Base-by-base conservation (phyloP, 78 protist genomes). In the Dictyostelium firmibasis region DNA sequence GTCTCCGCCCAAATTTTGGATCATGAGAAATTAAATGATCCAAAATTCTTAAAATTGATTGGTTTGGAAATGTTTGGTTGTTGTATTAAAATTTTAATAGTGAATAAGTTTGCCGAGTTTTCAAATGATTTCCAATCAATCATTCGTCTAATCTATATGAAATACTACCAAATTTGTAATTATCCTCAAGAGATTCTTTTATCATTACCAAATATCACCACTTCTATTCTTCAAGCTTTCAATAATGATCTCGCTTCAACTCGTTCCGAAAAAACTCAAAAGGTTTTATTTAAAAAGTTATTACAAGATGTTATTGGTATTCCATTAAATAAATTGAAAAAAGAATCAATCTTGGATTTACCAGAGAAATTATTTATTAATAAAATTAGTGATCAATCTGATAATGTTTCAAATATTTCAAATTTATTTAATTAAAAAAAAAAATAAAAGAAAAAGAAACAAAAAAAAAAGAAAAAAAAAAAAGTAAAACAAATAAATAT, bases 181-280 rank as follows among this genome's bases (percentile, higher is more conserved):
- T 31, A 3, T 4, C 72, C 88, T 31, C 84, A 89, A 67, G 62
- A 81, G 33, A 36, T 81, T 2, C 36, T 89, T 20, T 11, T 81
- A 29, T n/a, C 67, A 33, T 76, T 89, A 27, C 94, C 87, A 35
- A 89, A 89, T 84, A 33, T 89, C 33, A 81, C 69, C 2, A 41
- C 31, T 0, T 1, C 20, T 16, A 41, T 44, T 3, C 72, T 89
- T 14, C 47, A 43, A n/a, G 50, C 35, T 7, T 38, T 89, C 75
- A 82, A 62, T n/a, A 16, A 44, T 10, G 87, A 89, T 14, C 33
- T 89, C 0, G 2, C 10, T 7, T 33, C 69, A 8, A 25, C 67
- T 35, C 82, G 82, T 67, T 31, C 86, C 13, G 94, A 89, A 31
- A 89, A 89, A 36, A 9, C 25, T 57, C 94, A 89, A 81, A 89